A percentile compares a stretch with the other conserved stretches of the same genome.
phyloP scores from a whole-genome alignment of 495 filamentous ascomycete genomes.

The Glutinoglossum americanum region DNA sequence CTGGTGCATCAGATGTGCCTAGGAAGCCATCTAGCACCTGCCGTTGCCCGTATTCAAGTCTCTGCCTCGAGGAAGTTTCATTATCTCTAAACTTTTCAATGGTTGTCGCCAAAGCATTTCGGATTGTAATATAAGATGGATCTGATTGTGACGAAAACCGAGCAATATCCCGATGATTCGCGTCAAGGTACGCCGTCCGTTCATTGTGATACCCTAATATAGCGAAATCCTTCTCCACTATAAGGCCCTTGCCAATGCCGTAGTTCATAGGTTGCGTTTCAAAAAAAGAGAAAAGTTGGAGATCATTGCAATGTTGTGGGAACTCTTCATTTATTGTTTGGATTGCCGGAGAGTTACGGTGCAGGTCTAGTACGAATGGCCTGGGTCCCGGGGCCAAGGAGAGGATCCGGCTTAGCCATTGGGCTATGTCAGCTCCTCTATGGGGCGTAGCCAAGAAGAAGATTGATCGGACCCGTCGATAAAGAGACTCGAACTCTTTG shows the following conservation, averaged over 20 bases:
- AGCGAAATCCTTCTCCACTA: neutral
- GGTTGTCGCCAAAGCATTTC: neutral
- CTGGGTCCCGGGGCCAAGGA: neutral
- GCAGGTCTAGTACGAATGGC: neutral
- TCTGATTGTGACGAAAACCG: neutral
- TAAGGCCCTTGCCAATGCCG: neutral
- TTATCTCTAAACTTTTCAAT: neutral
- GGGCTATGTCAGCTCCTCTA: conserved; percentile 24
- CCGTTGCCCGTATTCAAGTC: neutral
- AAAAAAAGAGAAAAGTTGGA: neutral
- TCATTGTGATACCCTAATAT: neutral
- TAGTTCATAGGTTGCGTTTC: conserved; percentile 1
- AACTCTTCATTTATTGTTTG: conserved; percentile 1
- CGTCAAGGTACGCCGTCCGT: neutral
- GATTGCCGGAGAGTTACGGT: neutral
- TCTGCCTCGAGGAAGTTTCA: neutral
- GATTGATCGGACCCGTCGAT: conserved; percentile 20
- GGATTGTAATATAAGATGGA: neutral
- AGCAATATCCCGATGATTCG: neutral
- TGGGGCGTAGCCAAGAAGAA: conserved; percentile 33
- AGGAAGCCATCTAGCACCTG: neutral
- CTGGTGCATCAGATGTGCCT: neutral
- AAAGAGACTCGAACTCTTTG: conserved; percentile 12
- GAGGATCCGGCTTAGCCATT: conserved; percentile 21
- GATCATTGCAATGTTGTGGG: neutral